A percentile compares a stretch with the other conserved stretches of the same genome.
Evolutionary conservation across 148 eudicot genomes (phyloP).

Genomic region (Rheum nobile): DNA sequence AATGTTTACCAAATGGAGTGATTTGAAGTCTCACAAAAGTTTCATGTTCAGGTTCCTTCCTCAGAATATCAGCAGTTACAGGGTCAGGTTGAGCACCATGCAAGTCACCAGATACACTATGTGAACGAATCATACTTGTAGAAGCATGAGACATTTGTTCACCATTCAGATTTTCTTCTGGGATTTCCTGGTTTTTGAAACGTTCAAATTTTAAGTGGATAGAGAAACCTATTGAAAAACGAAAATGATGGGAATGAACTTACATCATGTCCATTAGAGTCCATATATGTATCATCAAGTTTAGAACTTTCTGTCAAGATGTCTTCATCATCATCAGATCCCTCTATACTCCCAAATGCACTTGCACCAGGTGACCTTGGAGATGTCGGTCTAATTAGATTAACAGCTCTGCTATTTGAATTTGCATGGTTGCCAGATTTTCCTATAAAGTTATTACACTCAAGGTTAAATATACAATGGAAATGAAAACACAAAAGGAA

Average conservation of each 20-base stretch:
- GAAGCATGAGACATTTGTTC: constrained; percentile 49
- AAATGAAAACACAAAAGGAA: neutral
- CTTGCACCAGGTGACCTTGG: constrained; percentile 91
- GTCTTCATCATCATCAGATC: constrained; percentile 75
- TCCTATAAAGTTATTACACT: constrained; percentile 30
- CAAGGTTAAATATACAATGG: too few relatives aligned
- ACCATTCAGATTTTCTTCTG: constrained; percentile 48
- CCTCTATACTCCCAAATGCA: constrained; percentile 94
- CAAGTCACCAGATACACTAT: constrained; percentile 89
- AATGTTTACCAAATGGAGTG: constrained; percentile 47
- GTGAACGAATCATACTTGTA: constrained; percentile 82
- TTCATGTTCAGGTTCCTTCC: constrained; percentile 99
- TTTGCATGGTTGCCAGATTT: constrained; percentile 39
- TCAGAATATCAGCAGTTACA: constrained; percentile 90
- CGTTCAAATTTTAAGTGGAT: neutral
- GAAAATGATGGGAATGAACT: constrained; percentile 15
- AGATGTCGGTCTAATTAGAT: constrained; percentile 65
- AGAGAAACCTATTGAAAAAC: neutral
- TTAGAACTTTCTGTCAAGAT: too few relatives aligned
- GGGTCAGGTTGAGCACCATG: constrained; percentile 98
- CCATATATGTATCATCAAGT: too few relatives aligned
- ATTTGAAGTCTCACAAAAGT: constrained; percentile 90
- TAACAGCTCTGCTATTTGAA: constrained; percentile 45
- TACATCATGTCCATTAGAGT: constrained; percentile 62
- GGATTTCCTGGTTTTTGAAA: constrained; percentile 29